Evolutionary conservation across 2,329 filamentous ascomycete genomes (phyloP).

Genomic region (Aspergillus piperis): DNA sequence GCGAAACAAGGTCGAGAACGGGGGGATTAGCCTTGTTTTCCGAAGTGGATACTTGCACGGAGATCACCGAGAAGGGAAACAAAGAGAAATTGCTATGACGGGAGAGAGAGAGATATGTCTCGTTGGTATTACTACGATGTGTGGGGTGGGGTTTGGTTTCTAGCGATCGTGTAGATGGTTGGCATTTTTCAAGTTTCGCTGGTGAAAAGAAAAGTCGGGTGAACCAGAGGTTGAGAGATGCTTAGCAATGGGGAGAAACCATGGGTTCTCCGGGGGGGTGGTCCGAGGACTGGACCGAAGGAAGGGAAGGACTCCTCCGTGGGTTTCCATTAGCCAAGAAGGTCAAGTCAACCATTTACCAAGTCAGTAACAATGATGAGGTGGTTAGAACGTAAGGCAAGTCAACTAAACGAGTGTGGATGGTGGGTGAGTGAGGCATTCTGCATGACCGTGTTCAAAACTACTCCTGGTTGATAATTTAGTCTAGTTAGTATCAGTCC

Average conservation of each 20-base stretch:
- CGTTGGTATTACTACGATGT: not conserved
- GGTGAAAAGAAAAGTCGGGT: not conserved
- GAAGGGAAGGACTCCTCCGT: no score
- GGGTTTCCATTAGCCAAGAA: not conserved
- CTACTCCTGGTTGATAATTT: no score
- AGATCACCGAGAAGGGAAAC: constrained; percentile 24
- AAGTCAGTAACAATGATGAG: no score
- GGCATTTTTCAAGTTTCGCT: not conserved
- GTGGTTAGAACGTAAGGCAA: no score
- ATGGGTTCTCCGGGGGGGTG: not conserved
- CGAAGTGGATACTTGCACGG: constrained; percentile 18
- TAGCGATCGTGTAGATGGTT: not conserved
- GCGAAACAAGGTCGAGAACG: constrained; percentile 5
- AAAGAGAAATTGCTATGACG: not conserved
- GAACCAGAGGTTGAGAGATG: not conserved
- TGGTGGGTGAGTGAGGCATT: no score
- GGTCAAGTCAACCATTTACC: no score
- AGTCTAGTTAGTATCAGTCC: no score
- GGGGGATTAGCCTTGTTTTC: not conserved
- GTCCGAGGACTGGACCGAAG: not conserved
- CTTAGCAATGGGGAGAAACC: not conserved
- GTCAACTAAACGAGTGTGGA: no score
- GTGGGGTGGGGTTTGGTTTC: not conserved
- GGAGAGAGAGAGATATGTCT: not conserved
- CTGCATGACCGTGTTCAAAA: no score